A percentile compares a stretch with the other conserved stretches of the same genome.
These are phyloP conservation scores for Jamesozyma piceae DNA, from an alignment of 805 yeast genomes.

Conservation along the genomic window DNA sequence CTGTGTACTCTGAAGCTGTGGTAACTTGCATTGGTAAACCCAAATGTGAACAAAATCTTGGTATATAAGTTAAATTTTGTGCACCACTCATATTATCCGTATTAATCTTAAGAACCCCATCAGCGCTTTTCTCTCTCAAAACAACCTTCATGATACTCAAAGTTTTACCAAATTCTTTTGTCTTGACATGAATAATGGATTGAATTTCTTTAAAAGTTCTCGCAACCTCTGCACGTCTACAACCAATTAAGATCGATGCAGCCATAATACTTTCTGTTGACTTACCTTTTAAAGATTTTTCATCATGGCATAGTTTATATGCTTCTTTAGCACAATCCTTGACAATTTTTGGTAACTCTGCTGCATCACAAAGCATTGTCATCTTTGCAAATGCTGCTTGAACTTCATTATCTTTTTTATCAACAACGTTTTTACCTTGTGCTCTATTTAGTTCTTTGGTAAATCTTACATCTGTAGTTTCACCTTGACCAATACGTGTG, in stretches of 20 bases:
- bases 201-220: conserved; percentile 94
- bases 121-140: conserved; percentile 37
- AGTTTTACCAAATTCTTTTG: conserved; percentile 88
- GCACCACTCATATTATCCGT: conserved; percentile 51
- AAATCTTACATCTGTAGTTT: conserved; percentile 74
- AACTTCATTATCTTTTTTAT: conserved; percentile 77
- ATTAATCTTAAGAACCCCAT: conserved; percentile 32
- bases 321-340: conserved; percentile 98
- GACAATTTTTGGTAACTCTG: conserved; percentile 85
- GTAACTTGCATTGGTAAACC: conserved; percentile 79
- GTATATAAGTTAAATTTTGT: conserved; percentile 90
- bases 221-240: conserved; percentile 87
- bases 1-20: conserved; percentile 87
- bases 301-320: conserved; percentile 83
- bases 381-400: conserved; percentile 85
- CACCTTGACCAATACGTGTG: conserved; percentile 81
- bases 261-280: conserved; percentile 93
- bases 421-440: conserved; percentile 77
- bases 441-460: conserved; percentile 90
- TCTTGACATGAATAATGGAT: conserved; percentile 87
- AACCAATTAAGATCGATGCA: conserved; percentile 88
- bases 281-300: conserved; percentile 76
- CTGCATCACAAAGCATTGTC: conserved; percentile 95
- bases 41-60: conserved; percentile 91
- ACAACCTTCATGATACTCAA: conserved; percentile 75